Evolutionary conservation across 305 asterid genomes (phyloP), one percentile per base, ranked within the genome.

Genomic region (Andrographis paniculata): DNA sequence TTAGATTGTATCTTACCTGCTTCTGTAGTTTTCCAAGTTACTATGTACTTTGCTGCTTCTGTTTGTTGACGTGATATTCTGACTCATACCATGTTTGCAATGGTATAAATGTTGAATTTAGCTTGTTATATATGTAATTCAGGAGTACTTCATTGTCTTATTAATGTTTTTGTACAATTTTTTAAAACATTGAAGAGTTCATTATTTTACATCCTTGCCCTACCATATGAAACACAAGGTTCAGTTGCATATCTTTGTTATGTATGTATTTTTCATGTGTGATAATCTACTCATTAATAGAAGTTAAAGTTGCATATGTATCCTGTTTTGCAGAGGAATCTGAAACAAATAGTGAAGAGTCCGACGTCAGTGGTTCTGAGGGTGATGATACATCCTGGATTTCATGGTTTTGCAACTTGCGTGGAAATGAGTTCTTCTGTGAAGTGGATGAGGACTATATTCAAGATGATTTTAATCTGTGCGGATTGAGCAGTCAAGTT

Each of bases 401-500:
- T 38, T 38, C 43, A 4, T 38, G 43, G 43, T 38, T 38, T 16
- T 38, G 43, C 43, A 38, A 38, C 43, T 38, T 38, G 43, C 43
- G 43, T 38, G 43, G 43, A 38, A 38, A 38, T 15, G 43, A 38
- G 16, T 38, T 38, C 43, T 38, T 38, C 9, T 38, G 43, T 38
- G 43, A 38, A 38, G 43, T 38, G 14, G 43, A 38, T 5, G 43
- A 38, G 5, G 43, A 38, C 19, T 38, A 38, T 15, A 38, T 38
- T 38, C 43, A 38, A 16, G 43, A 38, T 38, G 43, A 38, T 16
- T 38, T 38, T 15, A 38, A 38, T 22, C 65, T 64, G 0, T 64
- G 70, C 48, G 70, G 70, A 6, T 28, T 64, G 37, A 64, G 69
- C 59, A 46, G 64, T 36, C 69, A 63, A 52, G 59, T 63, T 17